Conservation (phyloP, 805 yeast genomes). For the Kazachstania bromeliacearum region DNA sequence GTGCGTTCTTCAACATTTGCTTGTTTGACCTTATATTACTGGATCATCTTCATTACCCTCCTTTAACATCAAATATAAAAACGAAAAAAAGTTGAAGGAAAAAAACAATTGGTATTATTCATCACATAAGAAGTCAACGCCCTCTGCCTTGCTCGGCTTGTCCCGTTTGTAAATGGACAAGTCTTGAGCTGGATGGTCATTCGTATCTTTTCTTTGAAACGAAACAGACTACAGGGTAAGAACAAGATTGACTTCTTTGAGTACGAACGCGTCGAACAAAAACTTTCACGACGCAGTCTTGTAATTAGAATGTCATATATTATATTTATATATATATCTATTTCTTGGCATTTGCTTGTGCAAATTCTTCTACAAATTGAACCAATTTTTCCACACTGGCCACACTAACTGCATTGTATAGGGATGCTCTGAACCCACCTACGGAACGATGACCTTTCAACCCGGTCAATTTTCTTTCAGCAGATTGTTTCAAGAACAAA, state of each 20-base stretch:
- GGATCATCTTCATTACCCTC: not conserved
- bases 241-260: constrained; percentile 37
- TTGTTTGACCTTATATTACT: too few relatives aligned
- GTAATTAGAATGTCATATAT: constrained; percentile 25
- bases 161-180: constrained; percentile 15
- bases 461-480: constrained; percentile 52
- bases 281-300: constrained; percentile 12
- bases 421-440: constrained; percentile 91
- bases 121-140: constrained; percentile 29
- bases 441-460: constrained; percentile 94
- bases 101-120: not conserved
- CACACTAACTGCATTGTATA: constrained; percentile 76
- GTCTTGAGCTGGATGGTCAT: constrained; percentile 59
- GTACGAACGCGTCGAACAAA: constrained; percentile 40
- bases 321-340: not conserved
- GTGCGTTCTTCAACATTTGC: too few relatives aligned
- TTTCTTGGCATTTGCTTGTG: constrained; percentile 27
- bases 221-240: constrained; percentile 9
- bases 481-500: constrained; percentile 62
- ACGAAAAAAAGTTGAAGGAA: not conserved
- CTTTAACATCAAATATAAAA: not conserved
- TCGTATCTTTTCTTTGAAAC: constrained; percentile 1
- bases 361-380: constrained; percentile 53
- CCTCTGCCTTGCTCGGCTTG: constrained; percentile 60
- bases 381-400: constrained; percentile 50